These are phyloP conservation scores for Westerdykella aurantiaca DNA, from an alignment of 2,329 filamentous ascomycete genomes.

Conservation along the genomic window DNA sequence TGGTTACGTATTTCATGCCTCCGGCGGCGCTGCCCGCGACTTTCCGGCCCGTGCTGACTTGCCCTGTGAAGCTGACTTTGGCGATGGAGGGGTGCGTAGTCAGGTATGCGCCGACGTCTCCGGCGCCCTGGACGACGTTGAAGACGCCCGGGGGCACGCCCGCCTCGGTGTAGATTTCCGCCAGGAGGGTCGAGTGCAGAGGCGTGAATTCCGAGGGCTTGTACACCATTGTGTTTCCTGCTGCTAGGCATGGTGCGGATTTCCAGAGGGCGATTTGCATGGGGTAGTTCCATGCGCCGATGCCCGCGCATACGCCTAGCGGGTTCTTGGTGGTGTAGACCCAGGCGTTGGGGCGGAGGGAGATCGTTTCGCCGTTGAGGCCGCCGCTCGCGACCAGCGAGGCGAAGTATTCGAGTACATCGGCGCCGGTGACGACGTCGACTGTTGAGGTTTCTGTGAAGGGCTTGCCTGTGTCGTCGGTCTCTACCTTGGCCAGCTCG, in stretches of 20 bases:
- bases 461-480: conserved; percentile 79
- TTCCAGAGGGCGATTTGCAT: conserved; percentile 90
- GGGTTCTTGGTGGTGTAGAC: conserved; percentile 78
- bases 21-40: conserved; percentile 70
- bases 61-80: conserved; percentile 86
- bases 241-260: conserved; percentile 75
- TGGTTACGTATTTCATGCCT: conserved; percentile 84
- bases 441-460: conserved; percentile 79
- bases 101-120: conserved; percentile 69
- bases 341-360: conserved; percentile 69
- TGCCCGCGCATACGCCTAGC: conserved; percentile 77
- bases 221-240: conserved; percentile 86
- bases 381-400: conserved; percentile 71
- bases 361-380: conserved; percentile 71
- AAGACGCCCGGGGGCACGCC: conserved; percentile 78
- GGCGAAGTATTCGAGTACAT: conserved; percentile 82
- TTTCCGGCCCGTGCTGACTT: conserved; percentile 76
- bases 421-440: conserved; percentile 75
- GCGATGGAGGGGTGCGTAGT: conserved; percentile 67
- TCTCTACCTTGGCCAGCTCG: conserved; percentile 71
- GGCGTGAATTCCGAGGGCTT: conserved; percentile 86
- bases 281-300: conserved; percentile 89
- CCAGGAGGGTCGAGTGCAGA: conserved; percentile 70
- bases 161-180: conserved; percentile 70
- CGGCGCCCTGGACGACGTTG: conserved; percentile 78